Percentiles rank a stretch among this genome's conserved stretches.
Evolutionary conservation across 495 filamentous ascomycete species (phyloP).

Genomic region (Aspergillus panamensis): DNA sequence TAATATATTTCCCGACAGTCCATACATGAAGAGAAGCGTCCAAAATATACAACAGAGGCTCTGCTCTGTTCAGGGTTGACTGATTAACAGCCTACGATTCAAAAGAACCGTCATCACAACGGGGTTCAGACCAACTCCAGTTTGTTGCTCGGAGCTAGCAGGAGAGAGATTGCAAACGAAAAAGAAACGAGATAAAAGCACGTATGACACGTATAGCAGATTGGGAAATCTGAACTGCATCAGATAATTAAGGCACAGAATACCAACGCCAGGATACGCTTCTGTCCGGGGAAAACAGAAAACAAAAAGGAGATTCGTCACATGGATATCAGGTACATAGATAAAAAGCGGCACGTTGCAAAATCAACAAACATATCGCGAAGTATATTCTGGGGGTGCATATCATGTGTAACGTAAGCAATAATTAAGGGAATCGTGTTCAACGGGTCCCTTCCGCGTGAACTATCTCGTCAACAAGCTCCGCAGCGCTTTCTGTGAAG

Average conservation of each 20-base stretch:
- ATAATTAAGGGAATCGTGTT: neutral
- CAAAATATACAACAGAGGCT: constrained; percentile 19
- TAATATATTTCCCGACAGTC: constrained; percentile 11
- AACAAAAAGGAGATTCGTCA: constrained; percentile 39
- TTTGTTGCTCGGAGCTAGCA: neutral
- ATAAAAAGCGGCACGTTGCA: constrained; percentile 16
- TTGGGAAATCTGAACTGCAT: constrained; percentile 2
- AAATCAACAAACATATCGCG: constrained; percentile 15
- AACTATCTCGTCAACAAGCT: constrained; percentile 40
- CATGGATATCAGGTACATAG: constrained; percentile 26
- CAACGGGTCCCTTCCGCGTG: constrained; percentile 11
- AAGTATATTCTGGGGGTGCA: constrained; percentile 1
- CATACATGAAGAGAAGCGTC: constrained; percentile 20
- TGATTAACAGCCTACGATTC: too few relatives aligned
- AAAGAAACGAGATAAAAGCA: neutral
- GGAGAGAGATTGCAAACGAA: neutral
- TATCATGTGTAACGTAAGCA: constrained; percentile 12
- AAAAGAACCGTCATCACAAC: too few relatives aligned
- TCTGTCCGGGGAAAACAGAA: constrained; percentile 10
- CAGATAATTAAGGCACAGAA: constrained; percentile 13
- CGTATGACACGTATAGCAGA: neutral
- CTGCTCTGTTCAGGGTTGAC: neutral
- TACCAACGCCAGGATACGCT: constrained; percentile 14
- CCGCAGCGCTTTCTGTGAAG: constrained; percentile 47
- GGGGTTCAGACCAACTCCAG: neutral